Conservation (phyloP, 805 yeast genomes). For the Candida parachauliodes region DNA sequence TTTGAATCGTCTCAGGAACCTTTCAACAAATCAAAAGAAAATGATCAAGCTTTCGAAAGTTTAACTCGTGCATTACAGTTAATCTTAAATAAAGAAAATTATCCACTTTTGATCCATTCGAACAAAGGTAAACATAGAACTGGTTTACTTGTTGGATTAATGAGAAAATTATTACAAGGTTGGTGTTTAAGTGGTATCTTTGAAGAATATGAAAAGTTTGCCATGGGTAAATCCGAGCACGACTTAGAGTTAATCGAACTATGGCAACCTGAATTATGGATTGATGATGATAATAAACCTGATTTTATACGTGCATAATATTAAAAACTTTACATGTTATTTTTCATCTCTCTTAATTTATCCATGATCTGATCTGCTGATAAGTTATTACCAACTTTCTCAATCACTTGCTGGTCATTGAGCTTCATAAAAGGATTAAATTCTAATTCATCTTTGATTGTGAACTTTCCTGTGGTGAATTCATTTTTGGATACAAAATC, state of each 20-base stretch:
- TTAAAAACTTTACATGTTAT: constrained; percentile 29
- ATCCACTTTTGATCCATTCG: constrained; percentile 86
- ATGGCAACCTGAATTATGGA: constrained; percentile 60
- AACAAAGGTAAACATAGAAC: constrained; percentile 97
- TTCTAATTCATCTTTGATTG: constrained; percentile 74
- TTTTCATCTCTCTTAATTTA: constrained; percentile 72
- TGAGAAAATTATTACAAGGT: constrained; percentile 81
- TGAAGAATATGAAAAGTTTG: constrained; percentile 90
- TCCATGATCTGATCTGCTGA: constrained; percentile 62
- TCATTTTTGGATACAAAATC: constrained; percentile 53
- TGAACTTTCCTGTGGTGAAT: constrained; percentile 79
- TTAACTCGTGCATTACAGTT: constrained; percentile 55
- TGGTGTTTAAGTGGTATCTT: constrained; percentile 93
- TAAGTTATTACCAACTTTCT: constrained; percentile 48
- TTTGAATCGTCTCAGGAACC: constrained; percentile 79
- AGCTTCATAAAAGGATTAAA: constrained; percentile 91
- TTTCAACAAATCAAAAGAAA: constrained; percentile 52
- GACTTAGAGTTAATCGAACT: constrained; percentile 88
- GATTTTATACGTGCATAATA: constrained; percentile 50
- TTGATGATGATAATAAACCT: constrained; percentile 52
- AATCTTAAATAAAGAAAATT: constrained; percentile 61
- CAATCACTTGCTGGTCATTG: constrained; percentile 57
- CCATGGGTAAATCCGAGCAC: constrained; percentile 89
- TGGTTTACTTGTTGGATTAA: constrained; percentile 88
- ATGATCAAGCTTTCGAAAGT: constrained; percentile 37